Evolutionary conservation across 2,329 filamentous ascomycete genomes (phyloP), one percentile per base, ranked within the genome.

Genomic region (Myriangium duriaei): DNA sequence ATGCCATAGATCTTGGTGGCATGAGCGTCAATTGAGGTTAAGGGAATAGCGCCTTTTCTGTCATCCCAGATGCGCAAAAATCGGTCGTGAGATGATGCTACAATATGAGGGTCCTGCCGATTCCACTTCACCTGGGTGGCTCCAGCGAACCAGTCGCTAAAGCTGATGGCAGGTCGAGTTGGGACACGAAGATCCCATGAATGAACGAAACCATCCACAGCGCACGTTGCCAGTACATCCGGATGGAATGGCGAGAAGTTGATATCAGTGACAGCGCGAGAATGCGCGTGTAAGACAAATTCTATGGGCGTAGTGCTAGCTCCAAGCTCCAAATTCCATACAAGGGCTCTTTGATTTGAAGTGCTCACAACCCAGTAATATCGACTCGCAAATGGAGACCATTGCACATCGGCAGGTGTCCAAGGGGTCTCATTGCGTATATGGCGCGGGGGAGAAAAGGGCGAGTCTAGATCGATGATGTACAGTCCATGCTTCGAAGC

Each of bases 51-150:
- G 1, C 85, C 76, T 52, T 80, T 82, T 34, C 87, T 72, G 52
- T 82, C 78, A 57, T 95, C 87, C 87, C 87, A 95, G 36, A 95
- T 84, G 43, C 84, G 80, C 30, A 95, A 66, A 62, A 77, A 85
- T 34, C 79, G 77, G 58, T 94, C 86, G 61, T 95, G 88, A 9
- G 87, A 85, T 18, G 87, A 94, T 13, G 88, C 88, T 33, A 95
- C 66, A 17, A 94, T 76, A 53, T 91, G 76, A n/a, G 80, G 70
- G 51, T 93, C 77, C 54, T 88, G 82, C 16, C 87, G 75, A 54
- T 87, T 94, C 70, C 84, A 95, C 60, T 95, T 95, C 46, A 95
- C 87, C 56, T 95, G 88, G 1, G 87, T 93, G 9, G 86, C 87
- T 30, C 87, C 87, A 18, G 86, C 85, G 54, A 86, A 84, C 82